phyloP scores from a whole-genome alignment of 768 basidiomycete genomes.

The Phanerochaete carnosa region DNA sequence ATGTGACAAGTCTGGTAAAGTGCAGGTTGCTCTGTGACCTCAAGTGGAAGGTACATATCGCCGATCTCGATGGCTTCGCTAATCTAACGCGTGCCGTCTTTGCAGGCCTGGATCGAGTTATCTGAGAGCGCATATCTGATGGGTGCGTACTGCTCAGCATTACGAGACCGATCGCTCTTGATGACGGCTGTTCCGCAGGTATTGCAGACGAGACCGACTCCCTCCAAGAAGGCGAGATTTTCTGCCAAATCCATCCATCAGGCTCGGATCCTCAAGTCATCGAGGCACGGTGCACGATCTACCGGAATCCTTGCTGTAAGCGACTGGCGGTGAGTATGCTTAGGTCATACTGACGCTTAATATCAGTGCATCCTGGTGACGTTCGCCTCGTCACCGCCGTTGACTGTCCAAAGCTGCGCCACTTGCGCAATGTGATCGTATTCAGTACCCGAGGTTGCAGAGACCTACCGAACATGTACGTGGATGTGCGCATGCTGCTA shows the following conservation, averaged over 20 bases:
- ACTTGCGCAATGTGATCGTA: conserved; percentile 10
- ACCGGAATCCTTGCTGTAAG: conserved; percentile 12
- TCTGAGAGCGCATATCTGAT: conserved; percentile 10
- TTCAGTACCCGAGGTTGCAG: conserved; percentile 3
- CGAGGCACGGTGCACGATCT: conserved; percentile 3
- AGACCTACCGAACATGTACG: conserved; percentile 14
- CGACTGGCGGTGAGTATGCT: neutral
- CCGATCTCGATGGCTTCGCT: neutral
- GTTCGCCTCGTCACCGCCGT: conserved; percentile 5
- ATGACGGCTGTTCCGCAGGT: no score
- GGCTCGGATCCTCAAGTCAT: neutral
- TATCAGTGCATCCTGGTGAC: conserved; percentile 11
- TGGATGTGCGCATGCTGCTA: neutral
- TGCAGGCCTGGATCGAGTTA: conserved; percentile 10
- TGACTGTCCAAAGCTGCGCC: conserved; percentile 5
- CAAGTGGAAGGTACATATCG: conserved; percentile 6
- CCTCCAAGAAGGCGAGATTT: conserved; percentile 3
- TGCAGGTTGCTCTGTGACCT: conserved; percentile 8
- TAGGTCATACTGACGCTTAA: neutral
- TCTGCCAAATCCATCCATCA: conserved; percentile 11
- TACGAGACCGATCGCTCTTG: neutral
- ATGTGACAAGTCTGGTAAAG: neutral
- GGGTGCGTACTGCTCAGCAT: neutral
- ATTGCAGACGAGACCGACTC: conserved; percentile 11
- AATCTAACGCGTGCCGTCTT: neutral